phyloP scores from a whole-genome alignment of 176 grass and related monocot genomes.

The Paspalum vaginatum region DNA sequence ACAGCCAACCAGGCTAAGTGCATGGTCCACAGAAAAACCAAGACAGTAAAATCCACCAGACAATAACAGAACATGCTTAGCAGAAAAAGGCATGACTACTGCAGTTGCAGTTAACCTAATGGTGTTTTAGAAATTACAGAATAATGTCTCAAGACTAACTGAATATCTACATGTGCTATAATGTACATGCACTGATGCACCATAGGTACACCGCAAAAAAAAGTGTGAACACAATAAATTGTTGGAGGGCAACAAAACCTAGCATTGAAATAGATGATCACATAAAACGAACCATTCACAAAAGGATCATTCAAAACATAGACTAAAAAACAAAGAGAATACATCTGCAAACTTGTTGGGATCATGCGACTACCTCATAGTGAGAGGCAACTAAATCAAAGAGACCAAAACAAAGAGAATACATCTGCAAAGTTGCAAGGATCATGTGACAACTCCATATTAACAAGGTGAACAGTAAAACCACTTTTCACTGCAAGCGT shows the following conservation, averaged over 20 bases:
- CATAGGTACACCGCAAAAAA: neutral
- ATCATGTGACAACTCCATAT: neutral
- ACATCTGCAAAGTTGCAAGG: neutral
- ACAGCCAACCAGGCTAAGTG: neutral
- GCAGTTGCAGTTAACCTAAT: slow-evolving; percentile 2
- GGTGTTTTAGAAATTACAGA: slow-evolving; percentile 9
- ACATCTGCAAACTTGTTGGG: too few relatives aligned
- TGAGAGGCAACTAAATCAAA: too few relatives aligned
- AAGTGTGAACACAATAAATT: neutral
- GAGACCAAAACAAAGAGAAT: neutral
- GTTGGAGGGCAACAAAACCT: neutral
- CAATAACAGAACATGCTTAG: neutral
- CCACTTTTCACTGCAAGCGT: neutral
- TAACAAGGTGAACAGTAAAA: neutral
- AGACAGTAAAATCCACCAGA: neutral
- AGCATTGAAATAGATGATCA: neutral
- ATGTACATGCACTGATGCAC: neutral
- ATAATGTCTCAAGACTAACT: slow-evolving; percentile 3
- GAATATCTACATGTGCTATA: neutral
- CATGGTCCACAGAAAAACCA: neutral
- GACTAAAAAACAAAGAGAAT: neutral
- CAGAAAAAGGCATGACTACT: slow-evolving; percentile 3
- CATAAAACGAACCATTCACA: neutral
- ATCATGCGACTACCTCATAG: too few relatives aligned
- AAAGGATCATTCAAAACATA: neutral